A percentile compares a stretch with the other conserved stretches of the same genome.
These are phyloP conservation scores for Glaciozyma martinii DNA, from an alignment of 768 basidiomycete genomes.

Conservation along the genomic window DNA sequence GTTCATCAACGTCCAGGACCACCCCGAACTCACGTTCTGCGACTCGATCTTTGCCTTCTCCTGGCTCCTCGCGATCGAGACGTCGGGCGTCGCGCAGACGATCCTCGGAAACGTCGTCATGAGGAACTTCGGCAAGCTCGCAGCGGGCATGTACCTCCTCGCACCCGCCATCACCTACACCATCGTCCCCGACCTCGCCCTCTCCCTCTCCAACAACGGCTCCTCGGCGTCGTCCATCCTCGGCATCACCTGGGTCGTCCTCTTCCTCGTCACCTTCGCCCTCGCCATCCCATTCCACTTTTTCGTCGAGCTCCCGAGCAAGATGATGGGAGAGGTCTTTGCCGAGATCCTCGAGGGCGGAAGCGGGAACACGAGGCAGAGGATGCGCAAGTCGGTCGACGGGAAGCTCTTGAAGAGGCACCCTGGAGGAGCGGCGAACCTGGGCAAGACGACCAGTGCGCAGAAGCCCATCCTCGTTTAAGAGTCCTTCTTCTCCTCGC, in stretches of 20 bases:
- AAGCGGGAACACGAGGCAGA: background rate
- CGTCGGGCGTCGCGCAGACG: constrained; percentile 31
- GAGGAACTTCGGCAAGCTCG: constrained; percentile 35
- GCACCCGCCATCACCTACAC: constrained; percentile 35
- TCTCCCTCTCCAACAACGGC: constrained; percentile 31
- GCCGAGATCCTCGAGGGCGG: constrained; percentile 28
- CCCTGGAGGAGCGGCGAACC: constrained; percentile 2
- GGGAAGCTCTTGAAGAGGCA: constrained; percentile 1
- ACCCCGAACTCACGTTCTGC: constrained; percentile 34
- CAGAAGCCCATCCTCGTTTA: background rate
- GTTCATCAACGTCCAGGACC: constrained; percentile 34
- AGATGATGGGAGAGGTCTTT: constrained; percentile 36
- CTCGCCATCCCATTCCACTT: constrained; percentile 37
- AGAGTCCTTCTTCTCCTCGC: background rate
- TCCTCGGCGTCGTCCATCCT: constrained; percentile 28
- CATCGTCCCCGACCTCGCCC: constrained; percentile 34
- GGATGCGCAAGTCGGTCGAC: background rate
- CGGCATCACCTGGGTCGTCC: constrained; percentile 34
- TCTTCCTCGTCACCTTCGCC: constrained; percentile 32
- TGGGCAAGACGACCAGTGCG: background rate
- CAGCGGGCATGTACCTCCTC: constrained; percentile 36
- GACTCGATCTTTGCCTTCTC: constrained; percentile 35
- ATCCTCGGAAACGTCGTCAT: constrained; percentile 37
- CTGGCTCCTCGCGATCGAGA: constrained; percentile 36
- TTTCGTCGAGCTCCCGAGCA: constrained; percentile 36